Evolutionary conservation across 495 filamentous ascomycete genomes (phyloP).

Genomic region (Neohortaea acidophila): DNA sequence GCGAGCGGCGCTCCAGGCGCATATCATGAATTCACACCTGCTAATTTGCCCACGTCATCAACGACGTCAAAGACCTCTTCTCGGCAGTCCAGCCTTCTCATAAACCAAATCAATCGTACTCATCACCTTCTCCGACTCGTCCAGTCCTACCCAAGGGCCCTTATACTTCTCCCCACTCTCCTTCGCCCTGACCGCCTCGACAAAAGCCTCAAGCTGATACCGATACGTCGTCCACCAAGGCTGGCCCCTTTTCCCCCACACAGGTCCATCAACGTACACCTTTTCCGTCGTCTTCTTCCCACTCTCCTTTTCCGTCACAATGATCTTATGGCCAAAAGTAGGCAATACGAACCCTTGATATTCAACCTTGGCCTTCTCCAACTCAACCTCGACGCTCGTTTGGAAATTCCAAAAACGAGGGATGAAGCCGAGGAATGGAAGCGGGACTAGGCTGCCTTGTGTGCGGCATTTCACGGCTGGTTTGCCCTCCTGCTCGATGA

Average conservation of each 20-base stretch:
- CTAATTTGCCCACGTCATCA: too few relatives aligned
- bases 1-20: too few relatives aligned
- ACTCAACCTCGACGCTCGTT: conserved; percentile 22
- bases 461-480: conserved; percentile 19
- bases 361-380: conserved; percentile 25
- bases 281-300: conserved; percentile 17
- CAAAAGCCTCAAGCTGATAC: conserved; percentile 26
- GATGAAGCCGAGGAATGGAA: conserved; percentile 14
- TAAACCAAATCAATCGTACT: conserved; percentile 24
- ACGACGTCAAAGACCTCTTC: conserved; percentile 5
- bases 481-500: conserved; percentile 17
- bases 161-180: conserved; percentile 9
- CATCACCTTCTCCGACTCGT: conserved; percentile 25
- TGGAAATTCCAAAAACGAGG: conserved; percentile 27
- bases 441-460: conserved; percentile 5
- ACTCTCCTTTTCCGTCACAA: conserved; percentile 23
- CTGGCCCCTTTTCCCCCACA: conserved; percentile 19
- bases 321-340: conserved; percentile 29
- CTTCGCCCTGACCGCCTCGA: conserved; percentile 20
- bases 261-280: conserved; percentile 18
- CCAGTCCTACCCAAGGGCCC: conserved; percentile 17
- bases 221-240: conserved; percentile 25
- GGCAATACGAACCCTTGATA: conserved; percentile 30
- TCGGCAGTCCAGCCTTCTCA: conserved; percentile 19
- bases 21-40: too few relatives aligned